Base-by-base conservation (phyloP, 768 basidiomycete species). In the Russula virescens region DNA sequence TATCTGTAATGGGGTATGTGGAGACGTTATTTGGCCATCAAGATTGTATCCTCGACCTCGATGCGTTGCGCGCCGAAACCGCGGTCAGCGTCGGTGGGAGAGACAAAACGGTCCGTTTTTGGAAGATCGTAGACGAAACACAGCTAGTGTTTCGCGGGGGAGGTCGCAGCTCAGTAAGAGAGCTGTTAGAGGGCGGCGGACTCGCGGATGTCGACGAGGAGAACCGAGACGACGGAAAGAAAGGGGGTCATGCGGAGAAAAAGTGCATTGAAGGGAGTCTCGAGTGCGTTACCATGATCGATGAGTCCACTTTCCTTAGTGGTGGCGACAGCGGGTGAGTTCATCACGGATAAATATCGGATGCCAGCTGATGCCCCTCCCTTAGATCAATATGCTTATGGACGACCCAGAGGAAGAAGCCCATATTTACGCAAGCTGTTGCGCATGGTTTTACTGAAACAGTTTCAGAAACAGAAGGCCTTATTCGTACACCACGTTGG, bases 11-110 rank as follows among this genome's bases (percentile, higher is more conserved):
- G 80, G 94, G 92, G 11, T 94, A 94, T 69, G 88, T 98, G 60
- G 96, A 99, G 73, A 98, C 96, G 9, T 78, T 98, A 5, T 99
- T 96, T 71, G 97, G 97, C 1, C 97, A 99, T 71, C 96, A 98
- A 75, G 95, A 98, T 70, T 82, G 84, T 31, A 84, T 97, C 31
- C 77, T 90, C 18, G 78, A 81, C 5, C 69, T 99, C 6, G 91
- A 94, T 65, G 80, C 92, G 7, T 81, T 98, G 18, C 85, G 89
- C 38, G 84, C 84, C 8, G 94, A 98, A 68, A 85, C 86, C 1
- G 90, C 89, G 18, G 84, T 98, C 21, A 94, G 88, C 40, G 89
- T 88, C 6, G 97, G 96, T 21, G 91, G 86, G 0, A 80, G 94
- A 38, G 97, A 99, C 77, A 88, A 92, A 71, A 97, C 94, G 0